Conservation (phyloP, 202 grass and related monocot species). For the Digitaria exilis region DNA sequence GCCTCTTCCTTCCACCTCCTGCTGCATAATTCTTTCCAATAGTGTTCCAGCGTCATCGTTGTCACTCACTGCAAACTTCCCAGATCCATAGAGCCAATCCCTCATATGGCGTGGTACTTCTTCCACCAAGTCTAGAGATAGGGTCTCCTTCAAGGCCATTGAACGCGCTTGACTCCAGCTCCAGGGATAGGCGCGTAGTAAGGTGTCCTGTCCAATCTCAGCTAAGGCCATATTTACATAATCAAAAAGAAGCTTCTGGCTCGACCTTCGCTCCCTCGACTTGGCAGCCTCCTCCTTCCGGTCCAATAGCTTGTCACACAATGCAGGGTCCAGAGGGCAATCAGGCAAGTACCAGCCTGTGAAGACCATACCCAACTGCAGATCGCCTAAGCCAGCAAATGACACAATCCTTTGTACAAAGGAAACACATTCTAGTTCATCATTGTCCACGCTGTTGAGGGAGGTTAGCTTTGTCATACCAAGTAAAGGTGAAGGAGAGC, state of each 20-base stretch:
- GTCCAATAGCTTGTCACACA: slow-evolving; percentile 69
- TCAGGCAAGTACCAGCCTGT: slow-evolving; percentile 66
- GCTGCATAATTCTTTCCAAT: slow-evolving; percentile 61
- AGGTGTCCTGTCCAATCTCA: slow-evolving; percentile 58
- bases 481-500: slow-evolving; percentile 37
- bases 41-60: slow-evolving; percentile 37
- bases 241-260: slow-evolving; percentile 83
- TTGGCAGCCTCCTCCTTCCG: slow-evolving; percentile 74
- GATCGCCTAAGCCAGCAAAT: slow-evolving; percentile 57
- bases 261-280: slow-evolving; percentile 69
- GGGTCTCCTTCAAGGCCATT: slow-evolving; percentile 15
- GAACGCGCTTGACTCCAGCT: slow-evolving; percentile 37
- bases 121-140: slow-evolving; percentile 22
- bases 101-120: slow-evolving; percentile 59
- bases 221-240: slow-evolving; percentile 68
- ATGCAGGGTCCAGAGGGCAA: slow-evolving; percentile 62
- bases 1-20: slow-evolving; percentile 56
- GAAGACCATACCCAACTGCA: slow-evolving; percentile 49
- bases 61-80: slow-evolving; percentile 23
- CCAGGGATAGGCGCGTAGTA: slow-evolving; percentile 52
- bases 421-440: slow-evolving; percentile 54
- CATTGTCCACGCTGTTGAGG: slow-evolving; percentile 31
- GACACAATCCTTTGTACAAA: slow-evolving; percentile 76
- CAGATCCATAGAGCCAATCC: slow-evolving; percentile 53
- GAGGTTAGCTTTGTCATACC: slow-evolving; percentile 4